Percentiles rank a stretch among this genome's conserved stretches.
Conservation (phyloP, 2,329 filamentous ascomycete species). For the Aureobasidium musti region DNA sequence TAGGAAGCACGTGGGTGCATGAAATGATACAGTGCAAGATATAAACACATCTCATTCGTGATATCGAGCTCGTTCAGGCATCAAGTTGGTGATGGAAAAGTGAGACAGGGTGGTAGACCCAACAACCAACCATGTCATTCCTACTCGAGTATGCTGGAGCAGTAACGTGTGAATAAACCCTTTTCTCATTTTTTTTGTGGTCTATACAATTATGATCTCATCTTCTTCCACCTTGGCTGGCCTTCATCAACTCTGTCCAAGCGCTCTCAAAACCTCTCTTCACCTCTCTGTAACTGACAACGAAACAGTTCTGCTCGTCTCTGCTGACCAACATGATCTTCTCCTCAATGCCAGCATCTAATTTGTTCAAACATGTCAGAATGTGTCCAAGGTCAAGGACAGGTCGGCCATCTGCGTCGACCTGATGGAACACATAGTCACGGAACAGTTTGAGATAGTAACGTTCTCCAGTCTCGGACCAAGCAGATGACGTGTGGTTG, state of each 20-base stretch:
- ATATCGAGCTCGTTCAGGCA: neutral
- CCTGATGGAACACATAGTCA: conserved; percentile 96
- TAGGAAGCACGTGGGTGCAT: no score
- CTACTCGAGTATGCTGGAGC: no score
- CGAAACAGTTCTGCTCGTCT: conserved; percentile 85
- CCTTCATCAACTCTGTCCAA: conserved; percentile 60
- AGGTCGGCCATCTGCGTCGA: conserved; percentile 79
- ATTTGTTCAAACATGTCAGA: conserved; percentile 80
- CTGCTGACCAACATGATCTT: conserved; percentile 81
- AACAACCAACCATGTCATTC: neutral
- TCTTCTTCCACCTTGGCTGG: conserved; percentile 32
- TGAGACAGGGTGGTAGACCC: neutral
- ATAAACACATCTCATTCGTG: no score
- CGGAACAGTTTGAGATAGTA: conserved; percentile 94
- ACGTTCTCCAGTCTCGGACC: conserved; percentile 90
- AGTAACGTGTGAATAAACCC: neutral
- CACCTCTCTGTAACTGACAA: conserved; percentile 88
- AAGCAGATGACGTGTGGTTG: conserved; percentile 49
- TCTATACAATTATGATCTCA: conserved; percentile 9
- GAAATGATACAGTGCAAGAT: no score
- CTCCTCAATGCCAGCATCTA: conserved; percentile 88
- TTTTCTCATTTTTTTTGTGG: conserved; percentile 25
- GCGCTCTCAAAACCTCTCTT: conserved; percentile 65
- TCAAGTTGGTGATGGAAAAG: neutral
- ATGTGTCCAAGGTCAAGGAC: conserved; percentile 88